Evolutionary conservation across 148 eudicot species (phyloP), one percentile per base, ranked within the genome.

Genomic region (Spergularia marina): DNA sequence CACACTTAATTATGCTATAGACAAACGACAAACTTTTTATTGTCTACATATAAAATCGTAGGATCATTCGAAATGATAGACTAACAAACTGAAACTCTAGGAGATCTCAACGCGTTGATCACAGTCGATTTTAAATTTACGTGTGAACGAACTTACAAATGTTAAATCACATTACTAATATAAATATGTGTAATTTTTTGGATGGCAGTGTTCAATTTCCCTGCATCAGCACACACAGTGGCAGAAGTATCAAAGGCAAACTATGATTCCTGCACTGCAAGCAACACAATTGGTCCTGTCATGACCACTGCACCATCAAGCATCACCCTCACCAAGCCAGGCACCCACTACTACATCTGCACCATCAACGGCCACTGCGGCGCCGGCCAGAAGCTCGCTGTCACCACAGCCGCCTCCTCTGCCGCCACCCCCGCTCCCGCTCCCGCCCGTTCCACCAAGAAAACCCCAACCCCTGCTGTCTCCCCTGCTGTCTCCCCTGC

Each of bases 321-420:
- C 71, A 55, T 88, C 70, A 83, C 90, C 54, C 68, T 91, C 59
- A 58, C 47, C 25, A 39, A 82, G 12, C 55, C 85, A 23, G 92
- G 92, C 0, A 65, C 77, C 64, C 86, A 87, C 70, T 81, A 83
- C 77, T 91, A 53, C 85, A 75, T 89, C 61, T 91, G 96, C 80
- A 85, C 91, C 72, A 20, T 88, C 66, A 5, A 74, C 67, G 60
- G 56, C 25, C 92, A 91, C 76, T 87, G 96, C 58, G 0, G 10
- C 23, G 41, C 30, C 30, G 85, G 82, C 47, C 90, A 87, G 53
- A 87, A 84, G 70, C 72, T 91, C 34, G 65, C 91, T 15, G 79
- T 91, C 78, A 79, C 76, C 17, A 86, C 75, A 66, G 34, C 85
- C 15, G 81, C 70, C 71, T 5, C 81, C 72, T 55, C 75, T 30